Evolutionary conservation across 352 stramenopile genomes (phyloP).

Genomic region (Phytopythium ostracodes): DNA sequence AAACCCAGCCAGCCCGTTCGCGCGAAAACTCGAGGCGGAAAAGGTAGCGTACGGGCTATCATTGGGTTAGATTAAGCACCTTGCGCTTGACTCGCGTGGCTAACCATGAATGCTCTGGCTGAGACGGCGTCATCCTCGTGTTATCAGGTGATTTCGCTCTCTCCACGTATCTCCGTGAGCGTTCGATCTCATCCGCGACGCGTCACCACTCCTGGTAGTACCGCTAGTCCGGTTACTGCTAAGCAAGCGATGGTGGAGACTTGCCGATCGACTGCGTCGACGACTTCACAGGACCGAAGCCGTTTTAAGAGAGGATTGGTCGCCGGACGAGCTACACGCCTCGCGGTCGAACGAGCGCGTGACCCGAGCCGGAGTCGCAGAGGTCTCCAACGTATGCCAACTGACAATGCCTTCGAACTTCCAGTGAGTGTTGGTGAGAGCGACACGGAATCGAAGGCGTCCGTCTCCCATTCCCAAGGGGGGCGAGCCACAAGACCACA

Average conservation of each 20-base stretch:
- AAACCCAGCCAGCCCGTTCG: constrained; percentile 2
- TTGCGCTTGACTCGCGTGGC: neutral
- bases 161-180: neutral
- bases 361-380: neutral
- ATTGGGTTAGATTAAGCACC: too few relatives aligned
- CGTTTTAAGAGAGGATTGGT: too few relatives aligned
- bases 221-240: neutral
- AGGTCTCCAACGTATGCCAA: neutral
- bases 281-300: neutral
- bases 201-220: neutral
- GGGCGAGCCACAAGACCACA: too few relatives aligned
- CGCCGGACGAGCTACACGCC: neutral
- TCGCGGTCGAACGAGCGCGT: neutral
- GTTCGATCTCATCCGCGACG: neutral
- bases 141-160: constrained; percentile 1
- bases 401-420: too few relatives aligned
- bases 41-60: too few relatives aligned
- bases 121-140: neutral
- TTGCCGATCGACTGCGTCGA: neutral
- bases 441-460: neutral
- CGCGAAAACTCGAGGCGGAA: neutral
- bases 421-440: neutral
- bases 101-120: neutral
- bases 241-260: neutral
- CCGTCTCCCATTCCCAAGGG: neutral